Conservation (phyloP, 176 grass and related monocot genomes). For the Aegilops tauschii region DNA sequence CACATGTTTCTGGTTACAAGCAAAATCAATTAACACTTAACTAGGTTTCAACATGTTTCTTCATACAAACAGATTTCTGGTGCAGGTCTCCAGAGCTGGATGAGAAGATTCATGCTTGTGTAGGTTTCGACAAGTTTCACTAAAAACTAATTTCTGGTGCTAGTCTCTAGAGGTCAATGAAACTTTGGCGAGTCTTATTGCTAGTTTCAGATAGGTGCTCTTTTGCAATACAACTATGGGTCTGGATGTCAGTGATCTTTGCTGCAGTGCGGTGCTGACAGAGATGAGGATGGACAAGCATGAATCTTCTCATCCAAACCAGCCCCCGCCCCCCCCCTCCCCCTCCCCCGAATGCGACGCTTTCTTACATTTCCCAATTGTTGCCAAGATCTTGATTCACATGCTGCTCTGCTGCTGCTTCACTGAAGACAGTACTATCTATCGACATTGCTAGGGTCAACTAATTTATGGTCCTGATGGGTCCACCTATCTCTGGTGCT, state of each 20-base stretch:
- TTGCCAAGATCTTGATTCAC: neutral
- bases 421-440: conserved; percentile 13
- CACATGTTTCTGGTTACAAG: conserved; percentile 3
- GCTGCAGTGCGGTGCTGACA: neutral
- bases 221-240: neutral
- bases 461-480: conserved; percentile 24
- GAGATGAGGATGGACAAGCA: neutral
- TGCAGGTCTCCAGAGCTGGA: neutral
- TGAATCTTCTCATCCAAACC: too few species aligned
- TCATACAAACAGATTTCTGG: neutral
- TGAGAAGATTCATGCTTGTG: neutral
- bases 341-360: neutral
- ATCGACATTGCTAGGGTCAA: neutral
- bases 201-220: neutral
- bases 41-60: neutral
- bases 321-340: too few species aligned
- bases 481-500: neutral
- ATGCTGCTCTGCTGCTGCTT: conserved; percentile 1
- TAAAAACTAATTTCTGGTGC: neutral
- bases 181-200: neutral
- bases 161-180: neutral
- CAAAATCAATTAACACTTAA: neutral
- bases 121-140: conserved; percentile 19
- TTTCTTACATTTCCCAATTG: neutral
- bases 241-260: neutral